These are phyloP conservation scores for Gomphus sp. DNA, from an alignment of 1,284 basidiomycete genomes.

Conservation along the genomic window DNA sequence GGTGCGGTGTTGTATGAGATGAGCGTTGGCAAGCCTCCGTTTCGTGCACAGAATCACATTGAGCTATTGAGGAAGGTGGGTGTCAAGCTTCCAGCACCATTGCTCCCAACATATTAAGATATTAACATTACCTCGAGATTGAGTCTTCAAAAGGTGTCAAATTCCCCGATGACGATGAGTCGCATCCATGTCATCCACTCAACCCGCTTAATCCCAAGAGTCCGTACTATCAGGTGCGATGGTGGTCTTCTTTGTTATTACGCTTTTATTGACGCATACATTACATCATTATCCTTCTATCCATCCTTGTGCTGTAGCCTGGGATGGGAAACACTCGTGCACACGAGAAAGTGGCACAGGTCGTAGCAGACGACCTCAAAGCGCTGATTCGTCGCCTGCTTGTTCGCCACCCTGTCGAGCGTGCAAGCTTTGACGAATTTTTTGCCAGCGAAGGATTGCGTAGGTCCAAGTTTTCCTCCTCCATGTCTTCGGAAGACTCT, in stretches of 20 bases:
- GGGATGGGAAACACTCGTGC: conserved; percentile 9
- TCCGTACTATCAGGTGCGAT: conserved; percentile 12
- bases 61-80: conserved; percentile 65
- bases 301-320: background rate
- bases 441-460: conserved; percentile 77
- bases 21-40: conserved; percentile 88
- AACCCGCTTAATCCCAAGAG: conserved; percentile 12
- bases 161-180: conserved; percentile 84
- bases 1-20: conserved; percentile 97
- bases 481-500: conserved; percentile 1
- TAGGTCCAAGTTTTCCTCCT: conserved; percentile 45
- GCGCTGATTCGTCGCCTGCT: conserved; percentile 76
- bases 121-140: conserved; percentile 45
- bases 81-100: background rate
- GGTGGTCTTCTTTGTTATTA: background rate
- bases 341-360: conserved; percentile 32
- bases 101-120: background rate
- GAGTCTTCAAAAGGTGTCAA: conserved; percentile 80
- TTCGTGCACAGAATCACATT: conserved; percentile 92
- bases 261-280: background rate
- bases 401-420: conserved; percentile 76
- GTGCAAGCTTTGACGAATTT: conserved; percentile 89
- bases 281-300: background rate
- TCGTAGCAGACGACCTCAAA: conserved; percentile 83
- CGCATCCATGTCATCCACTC: conserved; percentile 23